Conservation (phyloP, 2,329 filamentous ascomycete genomes). For the Ophiostoma piceae region DNA sequence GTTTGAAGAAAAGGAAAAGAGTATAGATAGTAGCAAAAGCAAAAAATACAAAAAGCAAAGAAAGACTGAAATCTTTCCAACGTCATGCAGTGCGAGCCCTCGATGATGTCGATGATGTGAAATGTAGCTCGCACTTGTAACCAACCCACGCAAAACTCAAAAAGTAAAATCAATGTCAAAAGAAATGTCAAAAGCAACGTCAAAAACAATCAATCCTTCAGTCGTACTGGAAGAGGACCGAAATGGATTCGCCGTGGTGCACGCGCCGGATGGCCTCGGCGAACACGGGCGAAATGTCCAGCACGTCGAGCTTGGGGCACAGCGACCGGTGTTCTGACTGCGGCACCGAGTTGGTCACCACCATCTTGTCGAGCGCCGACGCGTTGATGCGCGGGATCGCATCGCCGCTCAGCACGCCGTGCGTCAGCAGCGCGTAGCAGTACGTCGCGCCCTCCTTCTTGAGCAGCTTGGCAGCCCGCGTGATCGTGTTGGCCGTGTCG, state of each 20-base stretch:
- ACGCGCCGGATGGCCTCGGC: conserved; percentile 93
- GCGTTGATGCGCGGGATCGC: conserved; percentile 92
- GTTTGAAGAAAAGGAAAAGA: conserved; percentile 12
- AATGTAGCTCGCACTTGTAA: background rate
- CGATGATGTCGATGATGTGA: conserved; percentile 1
- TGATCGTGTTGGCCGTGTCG: conserved; percentile 96
- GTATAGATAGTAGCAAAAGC: conserved; percentile 13
- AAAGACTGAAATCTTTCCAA: background rate
- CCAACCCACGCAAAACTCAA: background rate
- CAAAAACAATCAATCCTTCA: conserved; percentile 34
- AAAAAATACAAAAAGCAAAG: background rate
- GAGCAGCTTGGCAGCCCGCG: conserved; percentile 88
- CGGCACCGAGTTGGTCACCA: conserved; percentile 92
- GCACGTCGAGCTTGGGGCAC: conserved; percentile 83
- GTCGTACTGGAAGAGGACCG: conserved; percentile 84
- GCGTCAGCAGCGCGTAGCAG: conserved; percentile 88
- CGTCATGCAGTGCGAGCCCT: background rate
- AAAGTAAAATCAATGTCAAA: conserved; percentile 7
- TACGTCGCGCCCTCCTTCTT: conserved; percentile 91
- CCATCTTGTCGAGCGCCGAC: conserved; percentile 84
- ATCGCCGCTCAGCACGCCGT: conserved; percentile 91
- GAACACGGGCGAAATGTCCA: conserved; percentile 88
- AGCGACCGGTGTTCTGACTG: conserved; percentile 72
- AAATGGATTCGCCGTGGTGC: conserved; percentile 96
- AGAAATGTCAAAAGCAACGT: background rate